Evolutionary conservation across 1,139 yeast genomes (phyloP), one percentile per base, ranked within the genome.

Genomic region (Wickerhamomyces sp.): DNA sequence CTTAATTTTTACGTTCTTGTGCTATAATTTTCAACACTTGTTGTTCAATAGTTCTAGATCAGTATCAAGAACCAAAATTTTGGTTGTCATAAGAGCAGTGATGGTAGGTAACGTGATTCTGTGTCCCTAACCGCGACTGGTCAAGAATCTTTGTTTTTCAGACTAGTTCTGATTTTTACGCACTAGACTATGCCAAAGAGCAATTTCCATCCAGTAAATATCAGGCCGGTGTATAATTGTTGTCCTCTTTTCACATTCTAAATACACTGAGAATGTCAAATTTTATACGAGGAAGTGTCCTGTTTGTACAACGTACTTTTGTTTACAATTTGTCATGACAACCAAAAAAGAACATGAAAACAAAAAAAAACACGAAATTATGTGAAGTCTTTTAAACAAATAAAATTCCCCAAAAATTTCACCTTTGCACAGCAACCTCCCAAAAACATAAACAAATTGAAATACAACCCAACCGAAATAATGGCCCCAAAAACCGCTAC

Each of bases 401-500:
- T 14, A 24, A 21, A 21, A 31, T 15, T 23, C 27, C 35, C 39
- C 23, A 12, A 17, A 16, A 26, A 25, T 26, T 18, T 23, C 16
- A 14, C 15, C 23, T 29, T 22, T 16, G 14, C 15, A 22, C 21
- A 14, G 28, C 22, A 19, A 11, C 31, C 6, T 14, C 23, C 16
- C 24, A 20, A 20, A 24, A 17, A 13, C 9, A 21, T 17, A 19
- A 19, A 14, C 6, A 17, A 17, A 16, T 11, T 16, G 8, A 5
- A n/a, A 16, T 12, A 6, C 18, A 16, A 19, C 15, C 16, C 22
- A 32, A 26, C 18, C 27, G 32, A 35, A 32, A 33, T 28, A 33
- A 44, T 39, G 44, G 40, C 45, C 40, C n/a, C n/a, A n/a, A 33
- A 36, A 30, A 34, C 41, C 20, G 23, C 41, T 4, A 26, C 25